phyloP scores from a whole-genome alignment of 768 basidiomycete genomes.

The Hirschioporus abietinus region DNA sequence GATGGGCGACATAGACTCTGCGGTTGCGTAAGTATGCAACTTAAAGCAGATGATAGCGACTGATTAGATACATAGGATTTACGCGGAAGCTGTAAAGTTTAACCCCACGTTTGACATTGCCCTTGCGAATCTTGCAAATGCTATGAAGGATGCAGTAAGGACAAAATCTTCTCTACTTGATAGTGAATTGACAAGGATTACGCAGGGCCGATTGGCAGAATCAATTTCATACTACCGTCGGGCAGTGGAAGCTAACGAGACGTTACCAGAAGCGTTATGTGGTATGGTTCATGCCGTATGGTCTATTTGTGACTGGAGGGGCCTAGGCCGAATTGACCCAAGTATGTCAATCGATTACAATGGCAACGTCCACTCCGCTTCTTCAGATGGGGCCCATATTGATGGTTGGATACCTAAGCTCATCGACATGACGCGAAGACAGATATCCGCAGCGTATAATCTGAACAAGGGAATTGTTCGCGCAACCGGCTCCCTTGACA shows the following conservation, averaged over 20 bases:
- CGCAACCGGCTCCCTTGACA: constrained; percentile 21
- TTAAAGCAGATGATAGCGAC: constrained; percentile 6
- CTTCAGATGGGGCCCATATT: constrained; percentile 7
- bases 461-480: constrained; percentile 27
- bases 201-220: constrained; percentile 36
- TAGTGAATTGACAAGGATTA: neutral
- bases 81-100: constrained; percentile 31
- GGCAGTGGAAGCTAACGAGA: constrained; percentile 36
- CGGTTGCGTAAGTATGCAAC: constrained; percentile 31
- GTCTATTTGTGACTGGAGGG: constrained; percentile 43
- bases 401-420: constrained; percentile 33
- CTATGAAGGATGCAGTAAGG: constrained; percentile 41
- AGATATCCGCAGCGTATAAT: constrained; percentile 27
- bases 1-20: constrained; percentile 35
- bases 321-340: constrained; percentile 28
- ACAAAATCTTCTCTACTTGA: neutral
- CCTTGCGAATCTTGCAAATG: constrained; percentile 46
- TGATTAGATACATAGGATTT: constrained; percentile 25
- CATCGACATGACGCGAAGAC: constrained; percentile 31
- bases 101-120: constrained; percentile 48
- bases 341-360: constrained; percentile 21
- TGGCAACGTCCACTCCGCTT: constrained; percentile 15
- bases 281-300: constrained; percentile 41
- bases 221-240: constrained; percentile 41
- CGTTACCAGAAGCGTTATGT: constrained; percentile 43